Evolutionary conservation across 306 rosid genomes (phyloP), one percentile per base, ranked within the genome.

Genomic region (Cucumis melo): DNA sequence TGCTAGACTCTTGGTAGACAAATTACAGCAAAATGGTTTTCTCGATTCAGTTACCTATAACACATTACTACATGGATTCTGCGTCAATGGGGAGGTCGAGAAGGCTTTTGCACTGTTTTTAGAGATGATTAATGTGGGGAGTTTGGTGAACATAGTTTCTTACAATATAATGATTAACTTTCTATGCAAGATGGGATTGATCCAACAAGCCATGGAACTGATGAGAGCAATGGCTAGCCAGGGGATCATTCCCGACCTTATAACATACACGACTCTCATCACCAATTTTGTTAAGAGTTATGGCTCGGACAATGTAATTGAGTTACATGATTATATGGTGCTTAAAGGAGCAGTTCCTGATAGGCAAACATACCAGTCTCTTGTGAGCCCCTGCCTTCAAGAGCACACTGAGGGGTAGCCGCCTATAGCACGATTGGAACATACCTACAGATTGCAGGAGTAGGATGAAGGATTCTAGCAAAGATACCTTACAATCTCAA

Each of bases 301-400:
- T 27, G 10, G 24, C 42, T 77, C 81, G 0, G 86, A 86, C 64
- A 87, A 85, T 54, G 88, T 83, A 17, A 48, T 88, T 88, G 87
- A 83, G 60, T 73, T 88, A 57, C 92, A 86, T 78, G 92, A 86
- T 76, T 82, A 48, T 78, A 80, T 88, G 90, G 71, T 88, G 60
- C 83, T 85, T 55, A 76, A 85, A 51, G 90, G 92, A 59, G 90
- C 80, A 12, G 73, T 83, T 80, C 89, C 87, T 60, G 84, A 87
- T 36, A 60, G 42, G 71, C 76, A 55, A 66, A 85, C 88, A 10
- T 87, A 82, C 68, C 59, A 62, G 17, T 53, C 78, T 68, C 66
- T 82, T 78, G 84, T 88, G 27, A 68, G 70, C 66, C 85, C 89
- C 27, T 73, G 74, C 77, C 73, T 78, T 76, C 59, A 63, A 51